Conservation (phyloP, 2,329 filamentous ascomycete species). For the Colletotrichum falcatum region DNA sequence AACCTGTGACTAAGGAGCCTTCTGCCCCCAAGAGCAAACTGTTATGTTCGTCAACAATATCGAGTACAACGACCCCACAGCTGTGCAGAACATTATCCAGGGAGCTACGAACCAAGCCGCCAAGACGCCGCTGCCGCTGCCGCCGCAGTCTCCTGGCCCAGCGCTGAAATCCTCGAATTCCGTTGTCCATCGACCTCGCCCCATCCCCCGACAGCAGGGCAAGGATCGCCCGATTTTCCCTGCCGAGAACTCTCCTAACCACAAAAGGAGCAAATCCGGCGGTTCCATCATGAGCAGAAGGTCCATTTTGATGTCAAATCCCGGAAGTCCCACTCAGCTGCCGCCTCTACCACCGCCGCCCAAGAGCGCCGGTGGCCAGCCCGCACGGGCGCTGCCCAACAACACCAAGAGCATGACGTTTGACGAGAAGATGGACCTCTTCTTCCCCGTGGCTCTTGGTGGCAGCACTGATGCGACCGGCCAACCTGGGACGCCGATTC, state of each 20-base stretch:
- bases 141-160: slow-evolving; percentile 8
- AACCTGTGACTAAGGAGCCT: slow-evolving; percentile 46
- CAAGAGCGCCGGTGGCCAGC: slow-evolving; percentile 52
- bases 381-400: slow-evolving; percentile 59
- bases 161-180: slow-evolving; percentile 50
- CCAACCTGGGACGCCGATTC: slow-evolving; percentile 50
- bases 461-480: slow-evolving; percentile 16
- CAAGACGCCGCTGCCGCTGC: slow-evolving; percentile 37
- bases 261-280: slow-evolving; percentile 63
- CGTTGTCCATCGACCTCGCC: slow-evolving; percentile 66
- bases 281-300: slow-evolving; percentile 59
- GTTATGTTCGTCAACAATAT: slow-evolving; percentile 69
- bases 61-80: slow-evolving; percentile 64
- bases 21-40: slow-evolving; percentile 54
- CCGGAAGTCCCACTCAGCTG: slow-evolving; percentile 62
- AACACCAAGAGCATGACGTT: slow-evolving; percentile 69
- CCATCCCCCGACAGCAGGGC: slow-evolving; percentile 63
- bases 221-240: slow-evolving; percentile 62
- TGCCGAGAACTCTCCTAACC: slow-evolving; percentile 56
- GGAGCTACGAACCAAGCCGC: slow-evolving; percentile 52
- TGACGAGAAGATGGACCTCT: slow-evolving; percentile 66
- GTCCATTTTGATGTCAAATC: slow-evolving; percentile 57
- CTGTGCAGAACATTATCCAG: slow-evolving; percentile 63
- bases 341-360: slow-evolving; percentile 64
- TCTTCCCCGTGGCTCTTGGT: slow-evolving; percentile 56